Conservation (phyloP, 1,284 basidiomycete species). For the Athelia psychrophila region DNA sequence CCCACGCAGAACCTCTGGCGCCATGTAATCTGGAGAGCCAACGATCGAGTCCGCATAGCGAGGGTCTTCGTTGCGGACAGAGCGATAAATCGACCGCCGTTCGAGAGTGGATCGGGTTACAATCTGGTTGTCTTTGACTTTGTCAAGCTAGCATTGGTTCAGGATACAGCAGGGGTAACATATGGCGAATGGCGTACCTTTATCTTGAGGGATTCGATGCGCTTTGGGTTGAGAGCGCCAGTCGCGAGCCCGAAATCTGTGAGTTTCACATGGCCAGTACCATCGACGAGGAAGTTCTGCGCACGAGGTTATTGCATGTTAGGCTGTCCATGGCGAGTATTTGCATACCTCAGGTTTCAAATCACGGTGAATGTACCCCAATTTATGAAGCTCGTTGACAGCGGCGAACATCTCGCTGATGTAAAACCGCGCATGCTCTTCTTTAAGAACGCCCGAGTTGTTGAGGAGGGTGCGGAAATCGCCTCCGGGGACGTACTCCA, state of each 20-base stretch:
- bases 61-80: constrained; percentile 87
- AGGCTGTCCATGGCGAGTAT: not conserved
- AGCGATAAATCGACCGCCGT: constrained; percentile 92
- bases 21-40: constrained; percentile 97
- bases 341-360: constrained; percentile 89
- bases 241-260: constrained; percentile 99
- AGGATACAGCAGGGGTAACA: not conserved
- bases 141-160: constrained; percentile 69
- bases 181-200: constrained; percentile 57
- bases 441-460: constrained; percentile 94
- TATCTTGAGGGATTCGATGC: constrained; percentile 92
- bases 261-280: constrained; percentile 95
- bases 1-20: constrained; percentile 90
- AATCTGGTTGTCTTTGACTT: constrained; percentile 92
- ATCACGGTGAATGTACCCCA: constrained; percentile 97
- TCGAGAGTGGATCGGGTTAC: constrained; percentile 94
- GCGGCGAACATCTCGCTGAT: constrained; percentile 95
- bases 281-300: constrained; percentile 97
- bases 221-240: constrained; percentile 91
- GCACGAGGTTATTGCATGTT: constrained; percentile 2
- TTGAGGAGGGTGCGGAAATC: constrained; percentile 95
- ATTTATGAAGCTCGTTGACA: constrained; percentile 89
- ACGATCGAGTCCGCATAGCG: constrained; percentile 98
- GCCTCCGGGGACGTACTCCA: constrained; percentile 98
- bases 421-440: constrained; percentile 93